phyloP scores from a whole-genome alignment of 352 stramenopile genomes.

The Phytopythium aichiense region DNA sequence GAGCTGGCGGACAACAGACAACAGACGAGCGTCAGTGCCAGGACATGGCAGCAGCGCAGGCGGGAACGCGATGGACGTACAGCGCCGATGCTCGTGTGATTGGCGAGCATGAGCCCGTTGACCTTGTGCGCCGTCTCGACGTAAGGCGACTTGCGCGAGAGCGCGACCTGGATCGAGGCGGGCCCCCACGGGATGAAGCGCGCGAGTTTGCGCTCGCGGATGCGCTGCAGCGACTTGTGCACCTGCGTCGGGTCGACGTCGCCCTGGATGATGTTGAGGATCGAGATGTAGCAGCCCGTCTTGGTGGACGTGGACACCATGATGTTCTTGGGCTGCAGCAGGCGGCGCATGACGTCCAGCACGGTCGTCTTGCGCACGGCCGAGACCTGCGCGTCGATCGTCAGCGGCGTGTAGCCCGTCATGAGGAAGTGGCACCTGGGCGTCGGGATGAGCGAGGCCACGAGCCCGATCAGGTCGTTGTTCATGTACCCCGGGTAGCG shows the following conservation, averaged over 20 bases:
- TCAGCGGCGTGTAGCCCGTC: constrained; percentile 99
- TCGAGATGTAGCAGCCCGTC: constrained; percentile 98
- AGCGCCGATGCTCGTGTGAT: constrained; percentile 97
- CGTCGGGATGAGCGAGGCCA: constrained; percentile 98
- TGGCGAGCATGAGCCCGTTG: constrained; percentile 98
- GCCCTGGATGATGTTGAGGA: constrained; percentile 99
- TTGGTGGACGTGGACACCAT: constrained; percentile 98
- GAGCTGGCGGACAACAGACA: constrained; percentile 22
- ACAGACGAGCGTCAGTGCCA: constrained; percentile 5
- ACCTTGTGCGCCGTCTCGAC: constrained; percentile 97
- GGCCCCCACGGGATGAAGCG: constrained; percentile 99
- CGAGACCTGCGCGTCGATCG: constrained; percentile 88
- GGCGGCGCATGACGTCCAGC: constrained; percentile 97
- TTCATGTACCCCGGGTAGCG: constrained; percentile 99
- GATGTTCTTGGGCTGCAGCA: constrained; percentile 98
- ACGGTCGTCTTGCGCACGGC: constrained; percentile 98
- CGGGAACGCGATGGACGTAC: constrained; percentile 19
- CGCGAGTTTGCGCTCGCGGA: constrained; percentile 95
- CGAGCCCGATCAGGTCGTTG: constrained; percentile 98
- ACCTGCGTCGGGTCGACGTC: constrained; percentile 98
- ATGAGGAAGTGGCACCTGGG: constrained; percentile 99
- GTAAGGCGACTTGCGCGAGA: constrained; percentile 97
- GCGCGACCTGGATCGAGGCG: constrained; percentile 97
- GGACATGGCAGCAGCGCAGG: background rate
- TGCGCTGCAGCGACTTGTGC: constrained; percentile 98